Evolutionary conservation across 805 yeast species (phyloP).

Genomic region (Priceomyces melissophilus): DNA sequence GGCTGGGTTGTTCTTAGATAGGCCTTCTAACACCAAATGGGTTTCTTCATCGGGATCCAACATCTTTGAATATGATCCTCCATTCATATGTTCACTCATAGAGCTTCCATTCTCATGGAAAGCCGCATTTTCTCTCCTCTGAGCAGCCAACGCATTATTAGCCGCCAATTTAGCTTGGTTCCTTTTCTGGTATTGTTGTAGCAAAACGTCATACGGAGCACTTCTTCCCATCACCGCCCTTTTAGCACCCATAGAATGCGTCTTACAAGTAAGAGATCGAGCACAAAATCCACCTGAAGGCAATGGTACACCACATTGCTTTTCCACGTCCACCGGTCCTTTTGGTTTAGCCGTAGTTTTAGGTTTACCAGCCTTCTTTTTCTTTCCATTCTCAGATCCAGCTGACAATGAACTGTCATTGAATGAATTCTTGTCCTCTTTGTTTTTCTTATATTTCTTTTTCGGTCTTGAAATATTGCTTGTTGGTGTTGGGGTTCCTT

Average conservation of each 20-base stretch:
- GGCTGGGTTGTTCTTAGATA: constrained; percentile 70
- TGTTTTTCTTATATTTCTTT: constrained; percentile 43
- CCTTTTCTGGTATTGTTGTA: constrained; percentile 86
- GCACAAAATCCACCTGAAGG: constrained; percentile 97
- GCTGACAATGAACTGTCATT: constrained; percentile 6
- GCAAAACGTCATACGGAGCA: constrained; percentile 82
- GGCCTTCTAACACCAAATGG: constrained; percentile 85
- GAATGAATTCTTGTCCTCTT: constrained; percentile 37
- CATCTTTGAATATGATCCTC: constrained; percentile 39
- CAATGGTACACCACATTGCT: constrained; percentile 93
- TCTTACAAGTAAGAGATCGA: constrained; percentile 91
- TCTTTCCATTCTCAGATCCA: constrained; percentile 16
- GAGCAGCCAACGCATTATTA: constrained; percentile 74
- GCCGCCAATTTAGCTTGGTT: constrained; percentile 90
- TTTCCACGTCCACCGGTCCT: constrained; percentile 87
- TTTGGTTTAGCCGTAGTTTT: constrained; percentile 54
- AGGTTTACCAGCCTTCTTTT: constrained; percentile 32
- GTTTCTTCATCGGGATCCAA: constrained; percentile 91
- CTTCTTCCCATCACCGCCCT: constrained; percentile 92
- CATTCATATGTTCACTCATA: constrained; percentile 23
- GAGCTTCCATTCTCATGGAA: constrained; percentile 26
- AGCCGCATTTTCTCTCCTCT: constrained; percentile 63
- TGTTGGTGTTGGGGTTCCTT: constrained; percentile 22
- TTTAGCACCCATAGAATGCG: constrained; percentile 98
- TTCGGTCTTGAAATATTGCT: constrained; percentile 27